These are phyloP conservation scores for Artemisia annua DNA, from an alignment of 129 eudicot species.

Conservation along the genomic window DNA sequence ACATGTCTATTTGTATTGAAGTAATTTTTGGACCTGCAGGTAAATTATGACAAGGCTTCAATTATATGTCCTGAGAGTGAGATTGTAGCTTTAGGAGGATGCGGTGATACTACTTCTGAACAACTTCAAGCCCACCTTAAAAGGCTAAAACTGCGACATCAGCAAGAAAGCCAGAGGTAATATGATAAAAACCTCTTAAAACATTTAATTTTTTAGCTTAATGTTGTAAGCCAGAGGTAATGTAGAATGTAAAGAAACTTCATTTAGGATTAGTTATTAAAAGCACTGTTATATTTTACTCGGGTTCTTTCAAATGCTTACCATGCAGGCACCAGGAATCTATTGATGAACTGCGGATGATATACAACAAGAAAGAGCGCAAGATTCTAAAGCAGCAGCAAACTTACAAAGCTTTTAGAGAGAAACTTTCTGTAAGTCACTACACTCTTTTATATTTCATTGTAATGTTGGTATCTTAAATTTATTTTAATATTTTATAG, in stretches of 20 bases:
- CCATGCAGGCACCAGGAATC: conserved; percentile 66
- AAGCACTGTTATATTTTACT: neutral
- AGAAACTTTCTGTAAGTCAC: conserved; percentile 65
- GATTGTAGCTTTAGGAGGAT: conserved; percentile 71
- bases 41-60: conserved; percentile 62
- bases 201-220: conserved; percentile 11
- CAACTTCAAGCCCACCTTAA: conserved; percentile 70
- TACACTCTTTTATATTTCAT: neutral
- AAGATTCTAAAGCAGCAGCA: conserved; percentile 59
- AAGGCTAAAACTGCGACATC: conserved; percentile 53
- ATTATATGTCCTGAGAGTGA: conserved; percentile 83
- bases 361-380: conserved; percentile 66
- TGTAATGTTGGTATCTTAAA: neutral
- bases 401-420: conserved; percentile 74
- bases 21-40: conserved; percentile 46
- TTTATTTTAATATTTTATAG: neutral
- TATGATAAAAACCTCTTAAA: neutral
- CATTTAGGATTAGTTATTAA: neutral
- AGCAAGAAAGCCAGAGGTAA: conserved; percentile 76
- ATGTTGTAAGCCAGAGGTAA: neutral
- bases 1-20: neutral
- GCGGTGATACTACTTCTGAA: conserved; percentile 57
- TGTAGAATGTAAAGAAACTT: neutral
- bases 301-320: neutral
- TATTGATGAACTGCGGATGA: conserved; percentile 73